Evolutionary conservation across 441 rosid genomes (phyloP), one percentile per base, ranked within the genome.

Genomic region (Kokia cookei): DNA sequence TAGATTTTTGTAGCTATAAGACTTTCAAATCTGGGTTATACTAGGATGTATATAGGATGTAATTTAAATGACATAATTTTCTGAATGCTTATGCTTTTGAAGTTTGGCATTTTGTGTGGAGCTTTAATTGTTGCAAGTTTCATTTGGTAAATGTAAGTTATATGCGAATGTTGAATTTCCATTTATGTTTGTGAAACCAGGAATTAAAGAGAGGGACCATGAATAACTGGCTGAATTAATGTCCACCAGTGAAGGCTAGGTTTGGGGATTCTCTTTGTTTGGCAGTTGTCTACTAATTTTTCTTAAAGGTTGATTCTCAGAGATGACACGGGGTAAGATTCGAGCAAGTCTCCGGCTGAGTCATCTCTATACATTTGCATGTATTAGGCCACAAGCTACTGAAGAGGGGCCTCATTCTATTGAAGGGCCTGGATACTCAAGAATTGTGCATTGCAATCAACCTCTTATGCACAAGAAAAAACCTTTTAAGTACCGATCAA

Each of bases 321-420:
- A 72, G 84, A 95, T 88, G 99, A 77, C 92, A 14, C 65, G 84
- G 63, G 88, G 98, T 68, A 86, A 90, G 80, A 88, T 82, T 73
- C 84, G 96, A 86, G 88, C 87, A 3, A 93, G 84, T 91, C 86
- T 94, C 47, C 82, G 88, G n/a, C 81, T 90, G 80, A 89, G 94
- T 87, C 83, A 81, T 72, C 81, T 94, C 70, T 93, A 94, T 80
- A 92, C 99, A 11, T 94, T 94, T 67, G 84, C 96, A 37, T 93
- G 98, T 67, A 71, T 89, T 13, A 82, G 92, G 81, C 97, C 97
- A 12, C 82, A 73, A 17, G 77, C 84, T 7, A 78, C 79, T 19
- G 82, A 89, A 43, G 81, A 85, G 47, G 91, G 76, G n/a, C 88
- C 91, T 29, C 90, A 93, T 75, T 71, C 94, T 0, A 55, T 93